Conservation (phyloP, 257 asterid species). For the Solanum piurae region DNA sequence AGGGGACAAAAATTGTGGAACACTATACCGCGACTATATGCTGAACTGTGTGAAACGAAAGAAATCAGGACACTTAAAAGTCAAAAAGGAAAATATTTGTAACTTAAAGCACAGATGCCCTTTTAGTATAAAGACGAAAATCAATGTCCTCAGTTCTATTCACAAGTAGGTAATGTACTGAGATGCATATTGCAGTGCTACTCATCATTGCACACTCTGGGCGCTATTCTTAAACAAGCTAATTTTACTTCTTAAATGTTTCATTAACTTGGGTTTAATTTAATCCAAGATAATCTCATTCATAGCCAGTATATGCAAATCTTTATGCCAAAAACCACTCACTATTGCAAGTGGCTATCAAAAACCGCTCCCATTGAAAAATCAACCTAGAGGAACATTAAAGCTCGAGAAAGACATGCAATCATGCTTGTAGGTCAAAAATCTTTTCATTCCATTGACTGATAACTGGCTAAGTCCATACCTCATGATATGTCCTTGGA, state of each 20-base stretch:
- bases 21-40: neutral
- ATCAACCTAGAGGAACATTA: neutral
- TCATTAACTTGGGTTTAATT: neutral
- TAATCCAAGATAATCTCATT: neutral
- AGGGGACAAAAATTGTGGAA: neutral
- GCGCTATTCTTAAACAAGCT: neutral
- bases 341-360: neutral
- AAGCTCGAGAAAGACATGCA: neutral
- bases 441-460: neutral
- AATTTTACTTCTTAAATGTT: neutral
- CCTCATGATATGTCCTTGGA: conserved; percentile 94
- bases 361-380: neutral
- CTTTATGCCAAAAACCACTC: neutral
- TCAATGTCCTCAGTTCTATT: neutral
- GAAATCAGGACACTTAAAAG: neutral
- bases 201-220: neutral
- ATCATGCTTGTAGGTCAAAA: neutral
- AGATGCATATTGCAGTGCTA: neutral
- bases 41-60: neutral
- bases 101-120: neutral
- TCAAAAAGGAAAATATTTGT: neutral
- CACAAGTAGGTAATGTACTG: neutral
- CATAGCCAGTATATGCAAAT: neutral
- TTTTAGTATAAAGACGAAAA: neutral
- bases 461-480: conserved; percentile 15